Evolutionary conservation across 78 protist genomes (phyloP), one percentile per base, ranked within the genome.

Genomic region (Pigoraptor vietnamica): DNA sequence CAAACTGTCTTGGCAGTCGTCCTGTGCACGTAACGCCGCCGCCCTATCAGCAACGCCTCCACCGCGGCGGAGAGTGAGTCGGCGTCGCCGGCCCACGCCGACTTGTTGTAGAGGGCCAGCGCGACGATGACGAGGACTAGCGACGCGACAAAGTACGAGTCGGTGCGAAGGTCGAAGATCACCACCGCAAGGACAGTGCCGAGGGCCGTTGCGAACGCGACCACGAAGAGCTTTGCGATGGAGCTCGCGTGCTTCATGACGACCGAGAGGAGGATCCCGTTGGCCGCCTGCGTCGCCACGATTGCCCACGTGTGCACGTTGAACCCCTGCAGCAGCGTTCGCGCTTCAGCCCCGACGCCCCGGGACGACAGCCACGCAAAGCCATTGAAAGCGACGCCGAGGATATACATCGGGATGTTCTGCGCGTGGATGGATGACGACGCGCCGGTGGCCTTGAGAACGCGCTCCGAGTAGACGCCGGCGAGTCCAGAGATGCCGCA

Each of bases 181-280:
- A 35, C 23, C 19, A 35, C 33, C 37, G 88, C 35, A 21, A 34
- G 35, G 39, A 34, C 88, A 1, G 39, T 35, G 9, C 39, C 35
- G n/a, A 83, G 88, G 39, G 25, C 34, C 39, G 38, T 83, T 37
- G 88, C 35, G 0, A 35, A 19, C 25, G 88, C 88, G 33, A 83
- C 38, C n/a, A 83, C 38, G 38, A 83, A 83, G 1, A 83, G 38
- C 88, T 83, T 83, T 6, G 25, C 88, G 33, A 83, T 83, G 88
- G 23, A 24, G 88, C 39, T 83, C n/a, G 88, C 6, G 88, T 83
- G 88, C 88, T 83, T 83, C 88, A 83, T 83, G 88, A 83, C 88
- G 39, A 35, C 38, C 39, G 88, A 83, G 38, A 83, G 88, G 25
- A 83, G 35, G 39, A 83, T 6, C 39, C 88, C 88, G 38, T 83